Percentiles rank a stretch among this genome's conserved stretches.
phyloP scores from a whole-genome alignment of 176 grass and related monocot species.

The Triticum timopheevii region DNA sequence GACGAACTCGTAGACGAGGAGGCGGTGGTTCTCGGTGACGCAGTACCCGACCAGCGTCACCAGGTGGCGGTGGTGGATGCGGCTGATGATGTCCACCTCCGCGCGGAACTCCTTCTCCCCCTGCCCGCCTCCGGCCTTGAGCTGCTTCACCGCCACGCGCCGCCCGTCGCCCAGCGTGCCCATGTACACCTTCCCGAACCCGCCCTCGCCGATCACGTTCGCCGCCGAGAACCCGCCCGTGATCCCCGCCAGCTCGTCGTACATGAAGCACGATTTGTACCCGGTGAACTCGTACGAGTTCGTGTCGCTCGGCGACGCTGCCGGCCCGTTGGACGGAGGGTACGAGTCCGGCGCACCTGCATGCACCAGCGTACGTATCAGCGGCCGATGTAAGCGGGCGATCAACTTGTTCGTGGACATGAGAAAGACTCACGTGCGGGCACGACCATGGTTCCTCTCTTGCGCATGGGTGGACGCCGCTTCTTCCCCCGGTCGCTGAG shows the following conservation, averaged over 20 bases:
- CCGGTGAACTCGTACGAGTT: constrained; percentile 41
- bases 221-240: constrained; percentile 47
- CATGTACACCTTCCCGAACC: constrained; percentile 67
- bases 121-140: constrained; percentile 61
- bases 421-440: constrained; percentile 26
- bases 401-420: neutral
- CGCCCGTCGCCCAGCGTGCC: constrained; percentile 56
- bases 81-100: constrained; percentile 88
- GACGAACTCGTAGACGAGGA: constrained; percentile 90
- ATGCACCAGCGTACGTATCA: neutral
- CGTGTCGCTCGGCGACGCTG: neutral
- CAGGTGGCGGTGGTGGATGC: constrained; percentile 86
- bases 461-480: neutral
- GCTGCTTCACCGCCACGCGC: constrained; percentile 84
- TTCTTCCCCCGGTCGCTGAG: constrained; percentile 21
- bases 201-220: constrained; percentile 66
- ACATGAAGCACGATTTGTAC: constrained; percentile 58
- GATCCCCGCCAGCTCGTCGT: constrained; percentile 48
- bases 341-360: constrained; percentile 27
- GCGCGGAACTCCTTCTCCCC: constrained; percentile 68
- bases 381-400: no score
- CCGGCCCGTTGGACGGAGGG: constrained; percentile 25
- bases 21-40: constrained; percentile 55
- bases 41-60: constrained; percentile 76
- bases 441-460: constrained; percentile 3